Evolutionary conservation across 768 basidiomycete species (phyloP).

Genomic region (Krasilnikovozyma curviuscula): DNA sequence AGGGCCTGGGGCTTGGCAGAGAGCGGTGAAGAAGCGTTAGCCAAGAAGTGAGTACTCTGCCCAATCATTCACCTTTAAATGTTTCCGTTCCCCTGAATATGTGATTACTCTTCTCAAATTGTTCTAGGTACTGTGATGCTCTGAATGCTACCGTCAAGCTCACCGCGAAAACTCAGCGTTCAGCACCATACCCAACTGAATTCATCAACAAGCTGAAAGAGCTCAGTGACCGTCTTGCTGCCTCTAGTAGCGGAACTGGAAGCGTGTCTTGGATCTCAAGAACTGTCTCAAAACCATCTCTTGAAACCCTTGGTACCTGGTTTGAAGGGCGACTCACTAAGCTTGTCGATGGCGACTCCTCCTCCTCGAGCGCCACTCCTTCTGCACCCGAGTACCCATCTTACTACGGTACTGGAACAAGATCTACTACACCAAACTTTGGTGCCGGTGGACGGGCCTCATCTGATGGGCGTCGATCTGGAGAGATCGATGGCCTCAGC

Average conservation of each 20-base stretch:
- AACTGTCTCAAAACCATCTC: constrained; percentile 73
- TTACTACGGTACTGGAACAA: too few relatives aligned
- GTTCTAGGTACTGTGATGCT: constrained; percentile 71
- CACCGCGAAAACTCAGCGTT: constrained; percentile 22
- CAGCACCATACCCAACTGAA: constrained; percentile 45
- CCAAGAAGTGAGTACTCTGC: constrained; percentile 41
- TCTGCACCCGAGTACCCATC: too few relatives aligned
- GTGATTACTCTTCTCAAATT: background rate
- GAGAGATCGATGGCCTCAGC: too few relatives aligned
- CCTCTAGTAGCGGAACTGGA: constrained; percentile 36
- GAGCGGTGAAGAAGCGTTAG: constrained; percentile 53
- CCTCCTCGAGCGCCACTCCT: too few relatives aligned
- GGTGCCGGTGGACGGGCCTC: too few relatives aligned
- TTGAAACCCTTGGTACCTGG: constrained; percentile 81
- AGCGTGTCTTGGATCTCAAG: constrained; percentile 65
- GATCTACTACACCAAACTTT: too few relatives aligned
- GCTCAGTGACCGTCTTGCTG: constrained; percentile 50
- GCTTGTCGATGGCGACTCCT: constrained; percentile 86
- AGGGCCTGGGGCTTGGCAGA: constrained; percentile 61
- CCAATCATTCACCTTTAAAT: background rate
- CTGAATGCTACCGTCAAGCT: constrained; percentile 44
- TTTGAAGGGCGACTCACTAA: constrained; percentile 81
- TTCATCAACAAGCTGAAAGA: constrained; percentile 58
- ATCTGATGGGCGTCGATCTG: too few relatives aligned
- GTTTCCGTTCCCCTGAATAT: background rate